Base-by-base conservation (phyloP, 257 asterid species). In the Perilla frutescens region DNA sequence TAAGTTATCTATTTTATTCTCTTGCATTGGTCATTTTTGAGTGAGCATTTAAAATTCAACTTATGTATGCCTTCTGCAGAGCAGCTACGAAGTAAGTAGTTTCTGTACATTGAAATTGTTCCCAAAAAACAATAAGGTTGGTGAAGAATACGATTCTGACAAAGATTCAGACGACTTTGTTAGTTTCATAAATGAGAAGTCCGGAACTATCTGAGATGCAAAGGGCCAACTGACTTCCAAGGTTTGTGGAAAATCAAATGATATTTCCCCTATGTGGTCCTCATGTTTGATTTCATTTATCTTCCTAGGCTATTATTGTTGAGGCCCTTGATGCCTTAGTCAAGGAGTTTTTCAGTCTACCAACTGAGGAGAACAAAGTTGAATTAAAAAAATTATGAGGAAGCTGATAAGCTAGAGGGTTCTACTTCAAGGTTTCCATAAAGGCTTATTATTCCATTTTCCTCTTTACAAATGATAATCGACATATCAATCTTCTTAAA, bases 41-140 rank as follows among this genome's bases (percentile, higher is more conserved):
- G 29, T 3, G 43, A 75, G 48, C 29, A 41, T 36, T 51, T 13
- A 51, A 36, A 47, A 14, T 49, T 43, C 37, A 45, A 71, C 70
- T 63, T 51, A 69, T 54, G 10, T 45, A 20, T 60, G 53, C 41
- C 68, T 34, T 64, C 71, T 70, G 37, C 50, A 34, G 68, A 31
- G 59, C 80, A 80, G 83, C 77, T 80, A 57, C 36, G 80, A 80
- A 11, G 83, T 80, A 34, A 80, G 78, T 51, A 75, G 83, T 29
- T 75, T 15, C 66, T 80, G 80, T 58, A 80, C 83, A 7, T 65
- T 80, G 77, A 95, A 95, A 62, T 95, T 95, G 87, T 95, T 95
- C 87, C 98, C 99, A 8, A 95, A 89, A 92, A 88, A 81, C 82
- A 95, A 92, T 77, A 95, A 92, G 78, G 97, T 84, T 50, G 99